These are phyloP conservation scores for Sporothrix phasma DNA, from an alignment of 2,329 filamentous ascomycete genomes.

Conservation along the genomic window DNA sequence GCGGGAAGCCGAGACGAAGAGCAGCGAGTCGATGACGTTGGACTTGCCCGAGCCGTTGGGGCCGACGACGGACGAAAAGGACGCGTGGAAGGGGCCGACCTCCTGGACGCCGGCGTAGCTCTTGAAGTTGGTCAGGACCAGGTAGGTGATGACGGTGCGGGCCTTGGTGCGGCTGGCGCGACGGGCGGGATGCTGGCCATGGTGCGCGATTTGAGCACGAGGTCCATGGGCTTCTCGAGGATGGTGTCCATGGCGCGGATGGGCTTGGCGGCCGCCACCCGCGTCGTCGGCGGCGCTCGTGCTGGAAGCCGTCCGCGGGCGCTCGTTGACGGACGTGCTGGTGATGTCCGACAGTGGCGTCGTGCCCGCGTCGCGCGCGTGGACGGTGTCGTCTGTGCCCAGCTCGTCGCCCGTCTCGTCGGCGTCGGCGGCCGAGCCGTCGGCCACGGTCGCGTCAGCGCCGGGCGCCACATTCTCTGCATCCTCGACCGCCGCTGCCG, in stretches of 20 bases:
- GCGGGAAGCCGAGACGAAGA: constrained; percentile 98
- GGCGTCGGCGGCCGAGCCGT: not conserved
- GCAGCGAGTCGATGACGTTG: constrained; percentile 93
- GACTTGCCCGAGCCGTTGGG: constrained; percentile 98
- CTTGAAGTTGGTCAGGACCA: constrained; percentile 95
- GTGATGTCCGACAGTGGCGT: constrained; percentile 67
- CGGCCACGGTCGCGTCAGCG: not conserved
- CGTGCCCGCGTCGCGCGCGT: constrained; percentile 1
- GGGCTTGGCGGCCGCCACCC: constrained; percentile 51
- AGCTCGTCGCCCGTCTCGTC: constrained; percentile 6
- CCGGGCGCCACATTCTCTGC: not conserved
- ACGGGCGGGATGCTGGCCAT: constrained; percentile 51
- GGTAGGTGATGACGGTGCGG: constrained; percentile 83
- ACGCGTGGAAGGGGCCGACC: constrained; percentile 92
- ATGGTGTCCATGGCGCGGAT: constrained; percentile 68
- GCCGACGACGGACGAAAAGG: constrained; percentile 94
- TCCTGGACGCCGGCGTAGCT: constrained; percentile 93
- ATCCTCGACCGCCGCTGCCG: not conserved
- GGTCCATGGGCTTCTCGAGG: constrained; percentile 86
- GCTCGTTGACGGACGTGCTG: constrained; percentile 33
- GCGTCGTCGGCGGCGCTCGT: constrained; percentile 31
- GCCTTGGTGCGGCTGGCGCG: constrained; percentile 66
- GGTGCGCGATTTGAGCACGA: constrained; percentile 76
- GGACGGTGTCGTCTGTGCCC: constrained; percentile 3
- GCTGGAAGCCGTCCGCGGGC: constrained; percentile 46